A percentile compares a stretch with the other conserved stretches of the same genome.
Conservation (phyloP, 2,329 filamentous ascomycete genomes). For the Penicillium corylophilum region DNA sequence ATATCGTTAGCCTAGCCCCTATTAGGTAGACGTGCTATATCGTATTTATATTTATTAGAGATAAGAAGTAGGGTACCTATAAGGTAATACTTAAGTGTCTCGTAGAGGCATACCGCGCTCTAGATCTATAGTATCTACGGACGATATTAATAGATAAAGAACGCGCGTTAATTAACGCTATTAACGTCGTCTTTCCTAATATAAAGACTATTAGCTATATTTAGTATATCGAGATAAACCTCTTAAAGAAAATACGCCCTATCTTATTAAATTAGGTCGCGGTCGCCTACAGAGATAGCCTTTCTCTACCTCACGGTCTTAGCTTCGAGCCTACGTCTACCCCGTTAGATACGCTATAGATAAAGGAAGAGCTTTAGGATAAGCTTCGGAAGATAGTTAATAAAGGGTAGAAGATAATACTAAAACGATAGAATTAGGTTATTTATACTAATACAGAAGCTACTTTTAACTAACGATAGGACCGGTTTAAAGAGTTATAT, state of each 20-base stretch:
- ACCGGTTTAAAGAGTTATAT: too few species aligned
- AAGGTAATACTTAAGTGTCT: not conserved
- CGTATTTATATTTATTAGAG: not conserved
- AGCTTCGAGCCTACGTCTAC: not conserved
- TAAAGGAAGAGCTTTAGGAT: too few species aligned
- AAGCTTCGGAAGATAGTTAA: too few species aligned
- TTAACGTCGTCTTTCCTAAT: not conserved
- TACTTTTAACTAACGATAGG: too few species aligned
- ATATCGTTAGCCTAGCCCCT: not conserved
- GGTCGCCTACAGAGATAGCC: not conserved
- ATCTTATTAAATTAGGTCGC: not conserved
- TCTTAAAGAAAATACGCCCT: not conserved
- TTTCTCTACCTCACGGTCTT: not conserved
- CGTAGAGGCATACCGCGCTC: not conserved
- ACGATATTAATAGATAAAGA: not conserved
- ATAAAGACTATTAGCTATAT: not conserved
- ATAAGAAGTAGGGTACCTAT: not conserved
- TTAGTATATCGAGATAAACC: not conserved
- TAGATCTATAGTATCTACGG: not conserved
- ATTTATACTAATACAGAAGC: too few species aligned
- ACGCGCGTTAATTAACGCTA: not conserved
- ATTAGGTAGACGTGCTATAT: not conserved
- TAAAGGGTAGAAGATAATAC: too few species aligned
- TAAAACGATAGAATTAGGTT: too few species aligned
- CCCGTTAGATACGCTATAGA: too few species aligned